Base-by-base conservation (phyloP, 2,329 filamentous ascomycete genomes). In the Esteya vermicola region DNA sequence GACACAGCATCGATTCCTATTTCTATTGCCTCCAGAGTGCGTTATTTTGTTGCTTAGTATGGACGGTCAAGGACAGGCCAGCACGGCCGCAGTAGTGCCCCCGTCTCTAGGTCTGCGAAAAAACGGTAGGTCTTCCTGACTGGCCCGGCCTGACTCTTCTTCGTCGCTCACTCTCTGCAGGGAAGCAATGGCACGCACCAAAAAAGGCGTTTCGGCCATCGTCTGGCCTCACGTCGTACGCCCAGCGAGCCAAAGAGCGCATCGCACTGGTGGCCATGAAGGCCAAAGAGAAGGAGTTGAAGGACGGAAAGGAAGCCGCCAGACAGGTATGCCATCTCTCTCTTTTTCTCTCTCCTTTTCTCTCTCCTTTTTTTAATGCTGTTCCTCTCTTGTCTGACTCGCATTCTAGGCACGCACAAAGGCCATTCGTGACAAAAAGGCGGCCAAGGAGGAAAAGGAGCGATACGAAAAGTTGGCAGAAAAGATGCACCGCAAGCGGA, bases 401-500 rank as follows among this genome's bases (percentile, higher is more conserved):
- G n/a, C n/a, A n/a, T n/a, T n/a, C n/a, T n/a, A 94, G 84, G 70
- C 73, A 55, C 78, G 78, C 50, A 76, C 91, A 40, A 73, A 88
- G 54, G 72, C 72, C 10, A 83, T 96, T 55, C 88, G 82, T 54
- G 85, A 93, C 48, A 88, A 81, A 61, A 75, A 85, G 50, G 81
- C 77, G 18, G 83, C 80, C 39, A 96, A 95, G 70, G 88, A 85
- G 52, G 91, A 96, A 67, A 86, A 82, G 61, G 85, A 88, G 54
- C 71, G 89, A 50, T 96, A 89, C 57, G 85, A 86, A 59, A 85
- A 88, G 67, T 75, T 98, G 75, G 89, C 86, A 18, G 85, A 86
- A 64, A 96, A 91, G 67, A 96, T 98, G 91, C 89, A 96, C 65
- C 78, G 75, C 62, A 96, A 94, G 71, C 73, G 88, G 45, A 81